Percentiles rank a stretch among this genome's conserved stretches.
phyloP scores from a whole-genome alignment of 2,329 filamentous ascomycete species.

The Alternaria hordeiaustralica region DNA sequence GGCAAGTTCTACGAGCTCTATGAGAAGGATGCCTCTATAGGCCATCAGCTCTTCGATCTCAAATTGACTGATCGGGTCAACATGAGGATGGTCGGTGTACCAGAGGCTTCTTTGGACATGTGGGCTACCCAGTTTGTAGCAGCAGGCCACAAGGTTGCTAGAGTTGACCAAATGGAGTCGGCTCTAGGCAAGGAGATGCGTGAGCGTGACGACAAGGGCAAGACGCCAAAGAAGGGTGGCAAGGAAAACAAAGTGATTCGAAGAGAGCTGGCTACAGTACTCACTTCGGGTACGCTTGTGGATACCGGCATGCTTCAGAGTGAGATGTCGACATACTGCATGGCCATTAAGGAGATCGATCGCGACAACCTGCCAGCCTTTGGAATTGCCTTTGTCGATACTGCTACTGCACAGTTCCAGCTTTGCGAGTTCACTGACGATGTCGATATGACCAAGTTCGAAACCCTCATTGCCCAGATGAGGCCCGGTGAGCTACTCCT shows the following conservation, averaged over 20 bases:
- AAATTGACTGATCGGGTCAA: conserved; percentile 98
- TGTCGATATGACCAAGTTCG: conserved; percentile 91
- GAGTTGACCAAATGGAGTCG: conserved; percentile 96
- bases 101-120: conserved; percentile 91
- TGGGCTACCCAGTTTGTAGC: conserved; percentile 99
- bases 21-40: conserved; percentile 95
- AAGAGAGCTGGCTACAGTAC: conserved; percentile 85
- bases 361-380: conserved; percentile 80
- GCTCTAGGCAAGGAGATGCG: conserved; percentile 98
- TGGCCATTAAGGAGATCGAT: conserved; percentile 79
- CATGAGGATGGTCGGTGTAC: conserved; percentile 99
- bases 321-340: conserved; percentile 96
- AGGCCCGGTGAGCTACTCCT: conserved; percentile 86
- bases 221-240: conserved; percentile 57
- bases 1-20: conserved; percentile 99
- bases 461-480: conserved; percentile 94
- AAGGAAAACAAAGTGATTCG: conserved; percentile 89
- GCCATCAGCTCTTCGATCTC: conserved; percentile 94
- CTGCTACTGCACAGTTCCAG: conserved; percentile 93
- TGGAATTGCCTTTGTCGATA: conserved; percentile 92
- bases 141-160: conserved; percentile 95
- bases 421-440: conserved; percentile 93
- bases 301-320: conserved; percentile 97
- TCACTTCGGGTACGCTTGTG: conserved; percentile 91
- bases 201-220: conserved; percentile 72